Conservation (phyloP, 2,329 filamentous ascomycete genomes). For the Exophiala viscosa region DNA sequence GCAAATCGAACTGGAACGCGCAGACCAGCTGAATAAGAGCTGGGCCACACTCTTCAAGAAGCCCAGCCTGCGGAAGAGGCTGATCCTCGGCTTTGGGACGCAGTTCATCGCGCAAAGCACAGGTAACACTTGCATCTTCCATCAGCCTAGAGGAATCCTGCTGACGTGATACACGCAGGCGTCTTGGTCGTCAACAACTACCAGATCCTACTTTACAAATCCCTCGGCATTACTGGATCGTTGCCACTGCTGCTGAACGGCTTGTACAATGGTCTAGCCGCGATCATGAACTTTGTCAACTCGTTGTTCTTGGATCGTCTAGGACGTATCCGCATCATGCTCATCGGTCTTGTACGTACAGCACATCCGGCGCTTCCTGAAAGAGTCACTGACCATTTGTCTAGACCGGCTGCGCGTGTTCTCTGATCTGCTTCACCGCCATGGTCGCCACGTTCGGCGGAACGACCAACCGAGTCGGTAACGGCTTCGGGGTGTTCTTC, state of each 20-base stretch:
- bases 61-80: conserved; percentile 36
- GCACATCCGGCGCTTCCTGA: neutral
- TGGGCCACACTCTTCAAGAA: conserved; percentile 38
- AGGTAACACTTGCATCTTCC: conserved; percentile 27
- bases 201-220: conserved; percentile 37
- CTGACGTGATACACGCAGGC: conserved; percentile 8
- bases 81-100: conserved; percentile 37
- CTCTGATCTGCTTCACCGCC: conserved; percentile 38
- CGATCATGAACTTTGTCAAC: conserved; percentile 39
- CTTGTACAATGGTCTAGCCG: conserved; percentile 40
- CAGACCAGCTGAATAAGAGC: conserved; percentile 29
- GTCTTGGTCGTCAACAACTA: conserved; percentile 37
- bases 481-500: conserved; percentile 38
- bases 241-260: conserved; percentile 44
- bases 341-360: conserved; percentile 35
- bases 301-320: conserved; percentile 37
- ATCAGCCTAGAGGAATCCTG: neutral
- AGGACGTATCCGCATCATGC: conserved; percentile 40
- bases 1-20: conserved; percentile 40
- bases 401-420: conserved; percentile 34
- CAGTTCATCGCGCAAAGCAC: conserved; percentile 34
- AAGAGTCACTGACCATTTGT: neutral
- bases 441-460: conserved; percentile 35
- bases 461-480: conserved; percentile 33
- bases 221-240: conserved; percentile 35